Percentiles rank a stretch among this genome's conserved stretches.
phyloP scores from a whole-genome alignment of 1,139 yeast genomes.

The Zhuliangozyma parablackwelliae region DNA sequence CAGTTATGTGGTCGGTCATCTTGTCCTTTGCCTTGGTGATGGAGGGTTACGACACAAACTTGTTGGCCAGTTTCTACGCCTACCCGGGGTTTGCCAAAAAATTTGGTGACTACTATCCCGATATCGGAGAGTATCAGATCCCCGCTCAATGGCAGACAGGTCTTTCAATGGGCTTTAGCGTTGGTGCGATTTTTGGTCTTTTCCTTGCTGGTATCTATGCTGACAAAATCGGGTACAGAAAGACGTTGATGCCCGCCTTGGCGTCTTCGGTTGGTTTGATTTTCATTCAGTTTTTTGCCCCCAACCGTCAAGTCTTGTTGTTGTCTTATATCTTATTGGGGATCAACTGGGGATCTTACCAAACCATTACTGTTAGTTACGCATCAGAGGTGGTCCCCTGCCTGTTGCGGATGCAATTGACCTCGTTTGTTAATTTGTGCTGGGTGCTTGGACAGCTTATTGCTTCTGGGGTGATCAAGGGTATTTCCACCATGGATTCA shows the following conservation, averaged over 20 bases:
- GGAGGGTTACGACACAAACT: slow-evolving; percentile 42
- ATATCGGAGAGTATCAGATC: slow-evolving; percentile 28
- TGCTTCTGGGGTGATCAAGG: slow-evolving; percentile 43
- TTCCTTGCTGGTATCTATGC: slow-evolving; percentile 40
- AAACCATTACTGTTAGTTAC: slow-evolving; percentile 44
- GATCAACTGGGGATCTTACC: slow-evolving; percentile 51
- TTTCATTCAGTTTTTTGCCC: slow-evolving; percentile 48
- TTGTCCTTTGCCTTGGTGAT: slow-evolving; percentile 37
- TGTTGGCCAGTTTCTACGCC: slow-evolving; percentile 33
- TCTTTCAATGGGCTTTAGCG: slow-evolving; percentile 39
- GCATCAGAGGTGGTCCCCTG: slow-evolving; percentile 54
- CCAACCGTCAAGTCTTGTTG: slow-evolving; percentile 32
- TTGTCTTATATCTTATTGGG: slow-evolving; percentile 47
- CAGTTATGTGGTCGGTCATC: slow-evolving; percentile 38
- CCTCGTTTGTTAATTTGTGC: slow-evolving; percentile 45
- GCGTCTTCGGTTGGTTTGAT: slow-evolving; percentile 34
- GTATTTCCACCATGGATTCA: slow-evolving; percentile 23
- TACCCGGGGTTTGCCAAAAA: slow-evolving; percentile 33
- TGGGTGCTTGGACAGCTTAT: slow-evolving; percentile 52
- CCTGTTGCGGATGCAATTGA: slow-evolving; percentile 42
- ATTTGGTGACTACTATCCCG: slow-evolving; percentile 27
- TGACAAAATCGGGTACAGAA: slow-evolving; percentile 45
- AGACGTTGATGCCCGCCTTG: slow-evolving; percentile 36
- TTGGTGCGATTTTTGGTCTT: slow-evolving; percentile 46
- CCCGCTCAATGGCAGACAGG: slow-evolving; percentile 48